Evolutionary conservation across 1,284 basidiomycete genomes (phyloP), one percentile per base, ranked within the genome.

Genomic region (Cutaneotrichosporon cavernicola): DNA sequence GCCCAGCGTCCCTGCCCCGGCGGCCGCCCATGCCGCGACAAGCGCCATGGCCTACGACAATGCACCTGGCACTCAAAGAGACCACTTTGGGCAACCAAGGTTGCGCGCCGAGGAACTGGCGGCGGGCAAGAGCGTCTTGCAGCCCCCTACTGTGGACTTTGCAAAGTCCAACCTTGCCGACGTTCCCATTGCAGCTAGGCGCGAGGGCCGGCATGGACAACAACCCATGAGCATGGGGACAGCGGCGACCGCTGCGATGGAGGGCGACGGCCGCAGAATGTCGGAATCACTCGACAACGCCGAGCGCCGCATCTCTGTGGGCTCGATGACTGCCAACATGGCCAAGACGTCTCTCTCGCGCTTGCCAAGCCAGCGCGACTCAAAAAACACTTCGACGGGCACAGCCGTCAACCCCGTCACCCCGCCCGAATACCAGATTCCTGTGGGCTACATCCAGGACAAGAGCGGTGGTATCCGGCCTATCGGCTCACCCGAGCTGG

Each of bases 1-100:
- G 8, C 90, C 91, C 1, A 85, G 88, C 26, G 83, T 94, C 8
- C 91, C 91, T 36, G 86, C 89, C 0, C 92, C 92, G 0, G 88
- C 89, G 68, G 88, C 89, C 1, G 79, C 5, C 66, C 75, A 73
- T 69, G 74, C 43, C 65, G 71, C 65, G 68, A 73, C 36, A 62
- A 53, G 5, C 82, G 87, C 0, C 84, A 40, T 40, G 21, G 55
- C 55, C 5, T 86, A 3, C 26, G 60, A 50, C 53, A 34, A 43
- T 6, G 22, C 52, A 32, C 3, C 87, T 87, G 0, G 47, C 16
- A 31, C 55, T 7, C 55, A 38, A 56, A 38, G 55, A 56, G 55
- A 56, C 22, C 40, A 56, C 16, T 7, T 43, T 14, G 21, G 14
- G n/a, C 58, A 51, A n/a, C 36, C 58, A 21, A 86, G 65, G 47